Evolutionary conservation across 2,329 filamentous ascomycete genomes (phyloP).

Genomic region (Dactylonectria macrodidyma): DNA sequence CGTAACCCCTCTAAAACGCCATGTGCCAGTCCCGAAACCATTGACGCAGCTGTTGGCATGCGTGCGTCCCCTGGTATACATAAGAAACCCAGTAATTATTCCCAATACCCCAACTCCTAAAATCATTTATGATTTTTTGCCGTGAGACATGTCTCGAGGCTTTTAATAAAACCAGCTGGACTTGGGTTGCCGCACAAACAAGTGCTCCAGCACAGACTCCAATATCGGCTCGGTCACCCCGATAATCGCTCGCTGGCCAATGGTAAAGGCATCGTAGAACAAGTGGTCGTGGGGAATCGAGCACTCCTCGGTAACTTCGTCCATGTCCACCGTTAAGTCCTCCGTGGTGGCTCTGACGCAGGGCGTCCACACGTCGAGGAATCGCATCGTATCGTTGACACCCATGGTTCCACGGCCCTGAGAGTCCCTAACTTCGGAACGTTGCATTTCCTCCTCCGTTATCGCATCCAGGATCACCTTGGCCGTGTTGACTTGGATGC

Average conservation of each 20-base stretch:
- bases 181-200: constrained; percentile 41
- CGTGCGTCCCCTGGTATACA: constrained; percentile 19
- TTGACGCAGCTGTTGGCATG: neutral
- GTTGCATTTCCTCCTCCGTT: constrained; percentile 63
- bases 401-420: constrained; percentile 59
- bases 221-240: constrained; percentile 39
- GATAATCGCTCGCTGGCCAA: constrained; percentile 54
- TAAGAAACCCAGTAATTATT: constrained; percentile 52
- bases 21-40: constrained; percentile 3
- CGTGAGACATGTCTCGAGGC: constrained; percentile 50
- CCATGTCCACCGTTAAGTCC: constrained; percentile 33
- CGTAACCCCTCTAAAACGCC: constrained; percentile 12
- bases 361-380: constrained; percentile 59
- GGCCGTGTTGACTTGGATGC: constrained; percentile 59
- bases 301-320: constrained; percentile 51
- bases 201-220: constrained; percentile 38
- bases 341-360: constrained; percentile 52
- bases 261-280: constrained; percentile 66
- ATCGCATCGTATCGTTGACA: constrained; percentile 53
- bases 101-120: constrained; percentile 55
- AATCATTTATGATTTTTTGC: neutral
- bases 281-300: constrained; percentile 62
- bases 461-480: constrained; percentile 61
- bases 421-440: constrained; percentile 58
- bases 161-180: constrained; percentile 37